phyloP scores from a whole-genome alignment of 148 eudicot species.

The Fallopia convolvulus region DNA sequence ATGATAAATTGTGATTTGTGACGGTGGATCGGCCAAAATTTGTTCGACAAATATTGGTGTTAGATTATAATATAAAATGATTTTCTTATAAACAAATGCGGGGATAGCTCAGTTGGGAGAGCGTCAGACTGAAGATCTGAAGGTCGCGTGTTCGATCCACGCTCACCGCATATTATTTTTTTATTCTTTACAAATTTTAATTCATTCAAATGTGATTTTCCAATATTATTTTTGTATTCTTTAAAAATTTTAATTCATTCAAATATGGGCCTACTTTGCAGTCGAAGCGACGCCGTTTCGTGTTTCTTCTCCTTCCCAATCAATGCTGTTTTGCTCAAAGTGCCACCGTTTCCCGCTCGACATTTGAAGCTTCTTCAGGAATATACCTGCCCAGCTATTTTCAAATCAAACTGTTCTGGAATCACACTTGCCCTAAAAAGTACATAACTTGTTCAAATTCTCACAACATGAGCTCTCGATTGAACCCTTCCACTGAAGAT shows the following conservation, averaged over 20 bases:
- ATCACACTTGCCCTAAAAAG: not conserved
- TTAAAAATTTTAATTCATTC: too few relatives aligned
- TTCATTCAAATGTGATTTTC: too few relatives aligned
- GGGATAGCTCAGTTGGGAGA: slow-evolving; percentile 35
- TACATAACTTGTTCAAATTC: not conserved
- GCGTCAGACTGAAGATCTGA: slow-evolving; percentile 53
- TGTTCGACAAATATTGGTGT: too few relatives aligned
- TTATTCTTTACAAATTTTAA: too few relatives aligned
- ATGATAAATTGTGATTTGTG: too few relatives aligned
- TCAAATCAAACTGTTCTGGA: not conserved
- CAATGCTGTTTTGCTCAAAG: not conserved
- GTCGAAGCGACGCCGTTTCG: not conserved
- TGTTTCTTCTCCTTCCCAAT: not conserved
- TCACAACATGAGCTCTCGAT: not conserved
- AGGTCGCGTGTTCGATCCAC: slow-evolving; percentile 98
- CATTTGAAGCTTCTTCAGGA: not conserved
- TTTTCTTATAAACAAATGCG: not conserved
- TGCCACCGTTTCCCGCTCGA: slow-evolving; percentile 2
- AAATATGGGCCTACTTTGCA: not conserved
- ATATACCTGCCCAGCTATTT: not conserved
- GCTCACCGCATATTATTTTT: slow-evolving; percentile 53
- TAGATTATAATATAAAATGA: too few relatives aligned
- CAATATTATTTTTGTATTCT: not conserved
- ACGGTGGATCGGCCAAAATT: too few relatives aligned
- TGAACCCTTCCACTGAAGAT: slow-evolving; percentile 19